Conservation (phyloP, 148 eudicot genomes). For the Vaccinium macrocarpon region DNA sequence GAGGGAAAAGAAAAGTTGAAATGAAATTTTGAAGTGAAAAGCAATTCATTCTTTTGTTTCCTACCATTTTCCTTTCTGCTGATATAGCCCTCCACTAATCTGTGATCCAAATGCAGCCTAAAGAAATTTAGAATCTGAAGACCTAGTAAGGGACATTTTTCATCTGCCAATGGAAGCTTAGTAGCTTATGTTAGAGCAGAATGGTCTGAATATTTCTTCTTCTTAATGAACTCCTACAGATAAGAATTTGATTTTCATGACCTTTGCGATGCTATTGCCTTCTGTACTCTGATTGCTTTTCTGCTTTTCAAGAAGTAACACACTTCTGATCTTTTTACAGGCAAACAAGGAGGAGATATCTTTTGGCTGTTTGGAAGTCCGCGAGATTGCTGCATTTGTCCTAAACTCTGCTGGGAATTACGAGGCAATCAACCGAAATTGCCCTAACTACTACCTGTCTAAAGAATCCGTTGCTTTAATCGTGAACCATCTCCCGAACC, state of each 20-base stretch:
- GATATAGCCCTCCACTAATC: not conserved
- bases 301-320: not conserved
- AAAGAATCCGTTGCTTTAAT: constrained; percentile 89
- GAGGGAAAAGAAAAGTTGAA: not conserved
- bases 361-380: constrained; percentile 75
- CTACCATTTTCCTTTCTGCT: not conserved
- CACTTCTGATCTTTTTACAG: constrained; percentile 34
- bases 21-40: not conserved
- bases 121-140: not conserved
- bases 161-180: not conserved
- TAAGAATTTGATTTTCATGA: not conserved
- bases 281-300: not conserved
- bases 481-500: constrained; percentile 63
- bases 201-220: not conserved
- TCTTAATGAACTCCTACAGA: not conserved
- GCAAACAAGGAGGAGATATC: constrained; percentile 93
- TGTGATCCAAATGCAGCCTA: not conserved
- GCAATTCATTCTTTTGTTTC: not conserved
- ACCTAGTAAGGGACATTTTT: not conserved
- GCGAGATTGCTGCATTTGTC: constrained; percentile 90
- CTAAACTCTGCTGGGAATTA: constrained; percentile 73
- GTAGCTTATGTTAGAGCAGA: not conserved
- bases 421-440: constrained; percentile 82
- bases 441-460: constrained; percentile 77
- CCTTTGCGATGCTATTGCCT: not conserved